These are phyloP conservation scores for Epichloe gansuensis DNA, from an alignment of 2,329 filamentous ascomycete genomes.

Conservation along the genomic window DNA sequence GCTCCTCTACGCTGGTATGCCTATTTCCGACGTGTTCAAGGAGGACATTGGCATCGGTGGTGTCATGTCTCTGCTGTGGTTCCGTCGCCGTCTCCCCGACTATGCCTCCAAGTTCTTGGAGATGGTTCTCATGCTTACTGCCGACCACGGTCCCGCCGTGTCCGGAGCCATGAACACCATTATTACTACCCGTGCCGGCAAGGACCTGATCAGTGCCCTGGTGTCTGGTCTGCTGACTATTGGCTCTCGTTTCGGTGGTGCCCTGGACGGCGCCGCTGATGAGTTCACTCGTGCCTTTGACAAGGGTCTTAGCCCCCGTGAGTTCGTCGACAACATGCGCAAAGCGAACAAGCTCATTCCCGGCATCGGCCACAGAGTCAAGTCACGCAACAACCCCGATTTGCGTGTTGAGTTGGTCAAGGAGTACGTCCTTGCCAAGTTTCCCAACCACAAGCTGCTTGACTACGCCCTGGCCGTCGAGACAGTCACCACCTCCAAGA, in stretches of 20 bases:
- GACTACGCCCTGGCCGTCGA: constrained; percentile 98
- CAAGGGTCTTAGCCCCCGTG: constrained; percentile 94
- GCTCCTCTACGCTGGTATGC: constrained; percentile 96
- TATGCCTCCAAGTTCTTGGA: constrained; percentile 99
- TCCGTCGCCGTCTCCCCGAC: constrained; percentile 89
- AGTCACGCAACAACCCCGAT: constrained; percentile 99
- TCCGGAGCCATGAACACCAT: constrained; percentile 99
- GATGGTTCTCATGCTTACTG: constrained; percentile 99
- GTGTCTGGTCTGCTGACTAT: constrained; percentile 97
- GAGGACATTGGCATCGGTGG: constrained; percentile 98
- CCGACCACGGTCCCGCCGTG: constrained; percentile 96
- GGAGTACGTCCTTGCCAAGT: constrained; percentile 95
- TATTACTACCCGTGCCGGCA: constrained; percentile 97
- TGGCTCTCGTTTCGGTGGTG: constrained; percentile 95
- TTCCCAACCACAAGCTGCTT: constrained; percentile 95
- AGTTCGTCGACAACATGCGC: constrained; percentile 97
- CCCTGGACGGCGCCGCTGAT: constrained; percentile 91
- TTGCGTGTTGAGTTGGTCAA: constrained; percentile 98
- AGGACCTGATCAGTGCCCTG: constrained; percentile 91
- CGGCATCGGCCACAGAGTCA: constrained; percentile 98
- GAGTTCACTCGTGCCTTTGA: constrained; percentile 98
- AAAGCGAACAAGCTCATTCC: constrained; percentile 99
- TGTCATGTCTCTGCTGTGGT: constrained; percentile 99
- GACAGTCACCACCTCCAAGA: constrained; percentile 97
- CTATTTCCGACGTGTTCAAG: constrained; percentile 98